phyloP scores from a whole-genome alignment of 495 filamentous ascomycete species.

The Penicillium taxi region DNA sequence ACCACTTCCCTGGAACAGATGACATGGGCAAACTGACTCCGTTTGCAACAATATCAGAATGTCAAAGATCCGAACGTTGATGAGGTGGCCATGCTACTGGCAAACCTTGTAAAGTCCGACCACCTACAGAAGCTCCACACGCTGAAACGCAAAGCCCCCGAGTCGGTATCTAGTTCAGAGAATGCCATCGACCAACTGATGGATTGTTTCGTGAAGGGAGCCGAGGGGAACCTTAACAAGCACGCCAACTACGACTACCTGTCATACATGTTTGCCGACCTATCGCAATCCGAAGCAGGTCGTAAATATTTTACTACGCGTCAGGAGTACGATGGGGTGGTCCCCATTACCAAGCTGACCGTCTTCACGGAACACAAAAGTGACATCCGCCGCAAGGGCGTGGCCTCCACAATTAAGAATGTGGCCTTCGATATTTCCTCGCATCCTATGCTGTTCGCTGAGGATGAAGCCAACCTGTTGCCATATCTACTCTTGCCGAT shows the following conservation, averaged over 20 bases:
- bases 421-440: slow-evolving; percentile 62
- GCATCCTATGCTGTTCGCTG: slow-evolving; percentile 62
- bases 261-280: slow-evolving; percentile 85
- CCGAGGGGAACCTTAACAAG: slow-evolving; percentile 72
- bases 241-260: slow-evolving; percentile 87
- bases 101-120: slow-evolving; percentile 79
- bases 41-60: slow-evolving; percentile 35
- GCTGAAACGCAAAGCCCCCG: slow-evolving; percentile 53
- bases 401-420: slow-evolving; percentile 90
- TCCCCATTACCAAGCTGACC: slow-evolving; percentile 77
- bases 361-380: slow-evolving; percentile 89
- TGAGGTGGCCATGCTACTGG: slow-evolving; percentile 80
- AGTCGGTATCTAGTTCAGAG: slow-evolving; percentile 56
- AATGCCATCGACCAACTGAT: slow-evolving; percentile 81
- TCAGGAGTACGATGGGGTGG: slow-evolving; percentile 68
- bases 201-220: slow-evolving; percentile 90
- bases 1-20: not conserved
- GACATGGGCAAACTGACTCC: not conserved
- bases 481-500: slow-evolving; percentile 77
- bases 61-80: slow-evolving; percentile 68
- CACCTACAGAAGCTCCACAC: slow-evolving; percentile 57
- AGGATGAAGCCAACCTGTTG: slow-evolving; percentile 69
- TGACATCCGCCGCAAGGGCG: slow-evolving; percentile 71
- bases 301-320: slow-evolving; percentile 66
- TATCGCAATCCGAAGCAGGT: slow-evolving; percentile 68